These are phyloP conservation scores for Carallia pectinifolia DNA, from an alignment of 345 rosid species.

Conservation along the genomic window DNA sequence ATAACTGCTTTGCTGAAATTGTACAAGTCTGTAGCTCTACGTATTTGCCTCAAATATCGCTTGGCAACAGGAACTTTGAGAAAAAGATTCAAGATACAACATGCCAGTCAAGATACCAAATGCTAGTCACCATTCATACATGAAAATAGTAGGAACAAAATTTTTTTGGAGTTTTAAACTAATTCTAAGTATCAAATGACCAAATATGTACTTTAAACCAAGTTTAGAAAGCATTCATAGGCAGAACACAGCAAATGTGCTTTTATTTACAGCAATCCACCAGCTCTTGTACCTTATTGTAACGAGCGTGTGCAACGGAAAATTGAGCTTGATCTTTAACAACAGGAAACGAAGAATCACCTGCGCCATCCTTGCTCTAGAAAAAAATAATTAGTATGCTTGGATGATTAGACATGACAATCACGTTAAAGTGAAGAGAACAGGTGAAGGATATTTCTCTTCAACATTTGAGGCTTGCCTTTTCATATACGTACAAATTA, in stretches of 20 bases:
- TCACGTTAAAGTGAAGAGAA: slow-evolving; percentile 7
- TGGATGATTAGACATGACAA: slow-evolving; percentile 13
- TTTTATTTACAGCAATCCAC: background rate
- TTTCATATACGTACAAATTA: slow-evolving; percentile 86
- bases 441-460: background rate
- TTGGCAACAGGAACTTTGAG: background rate
- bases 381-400: slow-evolving; percentile 7
- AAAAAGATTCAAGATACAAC: no score
- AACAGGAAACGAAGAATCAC: slow-evolving; percentile 90
- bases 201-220: slow-evolving; percentile 6
- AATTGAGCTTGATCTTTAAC: slow-evolving; percentile 86
- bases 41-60: background rate
- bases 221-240: background rate
- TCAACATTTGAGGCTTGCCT: slow-evolving; percentile 59
- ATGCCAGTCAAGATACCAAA: background rate
- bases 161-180: background rate
- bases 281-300: slow-evolving; percentile 69
- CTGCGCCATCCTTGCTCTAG: slow-evolving; percentile 89
- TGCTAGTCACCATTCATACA: background rate
- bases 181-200: background rate
- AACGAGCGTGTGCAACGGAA: slow-evolving; percentile 83
- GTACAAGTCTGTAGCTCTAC: background rate
- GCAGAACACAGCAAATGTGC: background rate
- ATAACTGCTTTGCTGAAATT: background rate
- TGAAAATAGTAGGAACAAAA: background rate